Evolutionary conservation across 768 basidiomycete species (phyloP), one percentile per base, ranked within the genome.

Genomic region (Boletus bicolor): DNA sequence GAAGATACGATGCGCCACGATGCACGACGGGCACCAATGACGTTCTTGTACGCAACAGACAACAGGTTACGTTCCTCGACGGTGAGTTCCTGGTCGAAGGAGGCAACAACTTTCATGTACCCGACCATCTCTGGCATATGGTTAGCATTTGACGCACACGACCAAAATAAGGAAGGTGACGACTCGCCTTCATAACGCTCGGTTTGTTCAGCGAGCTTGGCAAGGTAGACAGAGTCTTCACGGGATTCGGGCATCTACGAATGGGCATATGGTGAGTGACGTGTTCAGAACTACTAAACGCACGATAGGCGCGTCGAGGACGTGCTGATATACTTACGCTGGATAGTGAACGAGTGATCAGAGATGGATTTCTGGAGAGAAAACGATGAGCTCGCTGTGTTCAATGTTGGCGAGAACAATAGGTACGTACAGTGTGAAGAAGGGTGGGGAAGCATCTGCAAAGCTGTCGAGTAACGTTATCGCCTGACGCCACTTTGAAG

Each of bases 191-290:
- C 95, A 74, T 98, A 98, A 49, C 96, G 95, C 84, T 98, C 95
- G 68, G 96, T 95, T 82, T 98, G 94, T 82, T 98, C 94, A 74
- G 93, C 93, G 81, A 98, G 93, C 91, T 98, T 98, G 80, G 96
- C 95, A 78, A 97, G 94, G 84, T 98, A 98, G 77, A 98, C 94
- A 68, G 89, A 93, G 77, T 95, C 92, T 85, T 95, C 93, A 71
- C 93, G 92, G 45, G 69, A 64, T 71, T 88, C 87, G 72, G 86
- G 74, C 90, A 91, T 91, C 88, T 90, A 49, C 14, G 49, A 57
- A 34, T 12, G 17, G 41, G 50, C 42, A 37, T 49, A 44, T 30
- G 28, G 45, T 69, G 30, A 69, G 59, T 35, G 44, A 60, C 53
- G 41, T 51, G 59, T 60, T 62, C 42, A 51, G 58, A 44, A 14